phyloP scores from a whole-genome alignment of 2,329 filamentous ascomycete species.

The Colletotrichum simmondsii region DNA sequence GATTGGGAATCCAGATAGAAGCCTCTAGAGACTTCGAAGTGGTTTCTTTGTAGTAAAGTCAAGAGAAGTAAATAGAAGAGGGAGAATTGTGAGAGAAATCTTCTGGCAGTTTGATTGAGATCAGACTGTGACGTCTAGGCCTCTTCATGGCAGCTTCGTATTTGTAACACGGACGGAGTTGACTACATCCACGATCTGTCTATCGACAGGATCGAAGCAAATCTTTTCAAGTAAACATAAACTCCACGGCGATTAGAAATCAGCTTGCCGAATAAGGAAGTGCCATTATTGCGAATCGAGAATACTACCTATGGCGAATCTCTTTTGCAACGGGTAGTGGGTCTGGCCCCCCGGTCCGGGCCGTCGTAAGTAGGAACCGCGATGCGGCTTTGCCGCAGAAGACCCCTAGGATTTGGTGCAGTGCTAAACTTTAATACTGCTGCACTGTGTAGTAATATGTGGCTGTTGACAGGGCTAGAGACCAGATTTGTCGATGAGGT shows the following conservation, averaged over 20 bases:
- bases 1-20: background rate
- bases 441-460: background rate
- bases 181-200: background rate
- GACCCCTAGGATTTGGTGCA: background rate
- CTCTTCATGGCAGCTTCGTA: background rate
- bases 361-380: background rate
- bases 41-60: background rate
- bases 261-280: background rate
- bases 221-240: background rate
- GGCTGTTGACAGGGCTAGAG: background rate
- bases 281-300: background rate
- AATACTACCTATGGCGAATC: background rate
- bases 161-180: background rate
- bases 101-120: background rate
- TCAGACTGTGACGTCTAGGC: background rate
- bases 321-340: background rate
- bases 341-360: background rate
- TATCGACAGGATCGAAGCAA: background rate
- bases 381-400: background rate
- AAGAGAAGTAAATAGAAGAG: background rate
- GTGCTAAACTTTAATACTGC: background rate
- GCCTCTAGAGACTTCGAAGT: background rate
- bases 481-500: background rate
- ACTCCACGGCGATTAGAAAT: background rate
- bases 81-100: no score